phyloP scores from a whole-genome alignment of 2,329 filamentous ascomycete species.

The Pseudocercospora vitis region DNA sequence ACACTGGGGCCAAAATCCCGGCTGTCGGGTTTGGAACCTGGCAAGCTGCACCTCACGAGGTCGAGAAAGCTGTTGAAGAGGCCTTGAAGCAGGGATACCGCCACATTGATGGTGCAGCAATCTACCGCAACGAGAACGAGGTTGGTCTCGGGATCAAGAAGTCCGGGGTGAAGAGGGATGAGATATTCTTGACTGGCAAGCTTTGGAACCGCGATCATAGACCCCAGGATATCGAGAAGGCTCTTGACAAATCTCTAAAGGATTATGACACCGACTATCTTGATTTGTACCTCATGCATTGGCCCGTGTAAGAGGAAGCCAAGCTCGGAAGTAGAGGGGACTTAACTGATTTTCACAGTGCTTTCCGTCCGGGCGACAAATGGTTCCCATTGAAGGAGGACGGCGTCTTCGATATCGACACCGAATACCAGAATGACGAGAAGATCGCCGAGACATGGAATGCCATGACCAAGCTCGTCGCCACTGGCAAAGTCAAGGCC shows the following conservation, averaged over 20 bases:
- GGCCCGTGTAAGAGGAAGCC: conserved; percentile 49
- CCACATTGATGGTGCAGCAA: conserved; percentile 42
- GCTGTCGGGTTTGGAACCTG: conserved; percentile 42
- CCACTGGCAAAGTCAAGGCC: conserved; percentile 31
- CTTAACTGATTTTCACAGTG: conserved; percentile 13
- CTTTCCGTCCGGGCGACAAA: conserved; percentile 22
- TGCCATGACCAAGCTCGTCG: conserved; percentile 30
- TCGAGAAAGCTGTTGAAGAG: conserved; percentile 29
- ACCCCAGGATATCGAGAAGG: conserved; percentile 46
- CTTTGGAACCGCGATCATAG: conserved; percentile 61
- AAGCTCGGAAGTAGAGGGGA: no score
- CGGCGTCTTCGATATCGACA: conserved; percentile 25
- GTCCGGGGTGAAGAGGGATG: conserved; percentile 30
- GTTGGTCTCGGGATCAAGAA: conserved; percentile 32
- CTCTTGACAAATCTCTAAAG: conserved; percentile 39
- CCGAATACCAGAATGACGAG: conserved; percentile 44
- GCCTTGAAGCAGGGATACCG: conserved; percentile 42
- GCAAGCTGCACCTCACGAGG: conserved; percentile 38
- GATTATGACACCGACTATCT: conserved; percentile 50
- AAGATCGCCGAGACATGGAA: conserved; percentile 32
- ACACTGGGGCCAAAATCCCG: conserved; percentile 43
- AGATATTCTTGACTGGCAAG: conserved; percentile 54
- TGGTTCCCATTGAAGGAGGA: conserved; percentile 45
- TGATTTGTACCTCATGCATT: conserved; percentile 54
- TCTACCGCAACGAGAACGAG: conserved; percentile 38